These are phyloP conservation scores for Rhizopogon vesiculosus DNA, from an alignment of 768 basidiomycete species.

Conservation along the genomic window DNA sequence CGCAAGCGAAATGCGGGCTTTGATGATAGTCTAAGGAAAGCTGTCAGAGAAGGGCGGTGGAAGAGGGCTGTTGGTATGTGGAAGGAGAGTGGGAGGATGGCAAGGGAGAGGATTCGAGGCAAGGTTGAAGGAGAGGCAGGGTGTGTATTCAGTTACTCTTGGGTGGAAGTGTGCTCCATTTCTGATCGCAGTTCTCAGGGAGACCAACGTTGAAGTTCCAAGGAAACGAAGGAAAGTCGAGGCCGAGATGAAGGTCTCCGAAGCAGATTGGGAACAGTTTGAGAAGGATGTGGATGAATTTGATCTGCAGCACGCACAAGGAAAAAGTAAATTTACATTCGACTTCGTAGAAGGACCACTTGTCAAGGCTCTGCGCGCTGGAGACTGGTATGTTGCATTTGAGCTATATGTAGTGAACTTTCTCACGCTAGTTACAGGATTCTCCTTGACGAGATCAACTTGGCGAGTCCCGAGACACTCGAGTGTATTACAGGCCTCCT, in stretches of 20 bases:
- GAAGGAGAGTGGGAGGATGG: slow-evolving; percentile 71
- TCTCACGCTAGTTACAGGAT: slow-evolving; percentile 49
- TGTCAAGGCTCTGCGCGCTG: slow-evolving; percentile 81
- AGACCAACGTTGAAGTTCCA: slow-evolving; percentile 39
- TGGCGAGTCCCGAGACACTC: slow-evolving; percentile 90
- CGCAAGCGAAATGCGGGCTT: slow-evolving; percentile 85
- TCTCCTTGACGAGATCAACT: slow-evolving; percentile 92
- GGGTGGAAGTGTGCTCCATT: slow-evolving; percentile 9
- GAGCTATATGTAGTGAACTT: not conserved
- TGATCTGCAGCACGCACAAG: slow-evolving; percentile 83
- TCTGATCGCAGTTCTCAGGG: not conserved
- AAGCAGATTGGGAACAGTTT: slow-evolving; percentile 62
- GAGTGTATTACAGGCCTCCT: slow-evolving; percentile 90
- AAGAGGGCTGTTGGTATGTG: slow-evolving; percentile 77
- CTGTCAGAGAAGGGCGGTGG: slow-evolving; percentile 83
- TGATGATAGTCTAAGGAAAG: slow-evolving; percentile 75
- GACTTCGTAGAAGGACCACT: slow-evolving; percentile 94
- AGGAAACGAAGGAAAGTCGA: slow-evolving; percentile 71
- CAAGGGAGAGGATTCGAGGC: slow-evolving; percentile 54
- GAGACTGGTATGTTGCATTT: slow-evolving; percentile 72
- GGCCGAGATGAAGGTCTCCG: slow-evolving; percentile 37
- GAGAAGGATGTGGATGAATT: slow-evolving; percentile 70
- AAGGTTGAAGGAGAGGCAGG: slow-evolving; percentile 25
- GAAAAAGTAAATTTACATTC: slow-evolving; percentile 88
- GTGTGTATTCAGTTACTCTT: slow-evolving; percentile 12